Evolutionary conservation across 75 land plant genomes (phyloP).

Genomic region (Selaginella moellendorffii): DNA sequence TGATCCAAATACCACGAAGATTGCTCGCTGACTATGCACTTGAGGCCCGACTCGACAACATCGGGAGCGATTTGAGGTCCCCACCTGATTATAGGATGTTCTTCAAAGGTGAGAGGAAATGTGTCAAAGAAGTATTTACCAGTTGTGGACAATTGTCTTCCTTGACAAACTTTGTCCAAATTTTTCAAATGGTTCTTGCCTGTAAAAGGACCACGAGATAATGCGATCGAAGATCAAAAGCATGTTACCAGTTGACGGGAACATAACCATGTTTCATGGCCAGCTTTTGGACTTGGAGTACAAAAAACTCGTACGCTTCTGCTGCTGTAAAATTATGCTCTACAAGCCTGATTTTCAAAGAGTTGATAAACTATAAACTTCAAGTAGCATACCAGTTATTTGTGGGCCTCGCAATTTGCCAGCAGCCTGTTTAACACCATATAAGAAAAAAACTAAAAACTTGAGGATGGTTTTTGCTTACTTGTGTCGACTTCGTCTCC

Average conservation of each 20-base stretch:
- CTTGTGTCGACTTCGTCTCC: conserved; percentile 94
- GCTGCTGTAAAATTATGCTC: conserved; percentile 58
- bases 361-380: neutral
- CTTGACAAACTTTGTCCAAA: conserved; percentile 47
- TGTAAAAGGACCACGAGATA: conserved; percentile 17
- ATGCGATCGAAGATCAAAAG: neutral
- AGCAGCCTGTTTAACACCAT: conserved; percentile 41
- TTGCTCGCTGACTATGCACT: conserved; percentile 82
- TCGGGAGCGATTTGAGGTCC: conserved; percentile 47
- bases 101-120: no score
- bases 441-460: neutral
- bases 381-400: neutral
- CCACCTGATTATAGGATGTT: no score
- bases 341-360: neutral
- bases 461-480: conserved; percentile 24
- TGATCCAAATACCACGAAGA: conserved; percentile 88
- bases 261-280: conserved; percentile 53
- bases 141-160: conserved; percentile 71
- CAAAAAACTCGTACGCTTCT: conserved; percentile 77
- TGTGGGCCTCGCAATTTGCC: conserved; percentile 22
- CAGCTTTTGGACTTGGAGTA: conserved; percentile 63
- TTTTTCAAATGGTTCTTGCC: conserved; percentile 82
- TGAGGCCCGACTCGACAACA: conserved; percentile 72
- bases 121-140: no score
- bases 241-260: conserved; percentile 84